These are phyloP conservation scores for Dillenia suffruticosa DNA, from an alignment of 164 flowering plant genomes.

Conservation along the genomic window DNA sequence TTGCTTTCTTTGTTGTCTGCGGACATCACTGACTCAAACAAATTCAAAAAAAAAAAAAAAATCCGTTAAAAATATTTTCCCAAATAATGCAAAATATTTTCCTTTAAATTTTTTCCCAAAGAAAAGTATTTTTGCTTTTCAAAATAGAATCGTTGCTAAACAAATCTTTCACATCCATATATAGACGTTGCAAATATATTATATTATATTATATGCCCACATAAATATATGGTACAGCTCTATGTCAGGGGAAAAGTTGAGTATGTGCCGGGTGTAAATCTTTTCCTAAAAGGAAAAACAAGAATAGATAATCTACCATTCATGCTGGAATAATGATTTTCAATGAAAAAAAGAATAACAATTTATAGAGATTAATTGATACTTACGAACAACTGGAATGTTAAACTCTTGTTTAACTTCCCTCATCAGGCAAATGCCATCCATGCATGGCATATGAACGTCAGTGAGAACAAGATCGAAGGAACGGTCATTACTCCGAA, in stretches of 20 bases:
- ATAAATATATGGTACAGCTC: too few relatives aligned
- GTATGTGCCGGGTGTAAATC: not conserved
- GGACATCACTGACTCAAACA: constrained; percentile 17
- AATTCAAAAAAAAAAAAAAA: too few relatives aligned
- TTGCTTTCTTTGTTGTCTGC: constrained; percentile 7
- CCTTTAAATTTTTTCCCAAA: too few relatives aligned
- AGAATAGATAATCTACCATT: not conserved
- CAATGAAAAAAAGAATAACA: too few relatives aligned
- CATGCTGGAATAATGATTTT: too few relatives aligned
- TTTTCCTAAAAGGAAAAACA: not conserved
- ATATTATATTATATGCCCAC: too few relatives aligned
- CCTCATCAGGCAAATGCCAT: constrained; percentile 12
- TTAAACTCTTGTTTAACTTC: constrained; percentile 4
- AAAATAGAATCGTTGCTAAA: too few relatives aligned
- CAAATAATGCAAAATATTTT: too few relatives aligned
- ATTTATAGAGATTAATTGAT: not conserved
- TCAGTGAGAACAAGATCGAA: constrained; percentile 15
- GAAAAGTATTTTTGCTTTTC: not conserved
- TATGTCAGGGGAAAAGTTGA: not conserved
- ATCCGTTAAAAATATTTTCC: too few relatives aligned
- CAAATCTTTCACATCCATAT: too few relatives aligned
- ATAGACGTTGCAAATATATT: too few relatives aligned
- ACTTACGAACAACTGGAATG: constrained; percentile 19
- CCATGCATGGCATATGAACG: constrained; percentile 15
- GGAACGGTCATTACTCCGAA: not conserved